Conservation (phyloP, 306 rosid species). For the Neltuma alba region DNA sequence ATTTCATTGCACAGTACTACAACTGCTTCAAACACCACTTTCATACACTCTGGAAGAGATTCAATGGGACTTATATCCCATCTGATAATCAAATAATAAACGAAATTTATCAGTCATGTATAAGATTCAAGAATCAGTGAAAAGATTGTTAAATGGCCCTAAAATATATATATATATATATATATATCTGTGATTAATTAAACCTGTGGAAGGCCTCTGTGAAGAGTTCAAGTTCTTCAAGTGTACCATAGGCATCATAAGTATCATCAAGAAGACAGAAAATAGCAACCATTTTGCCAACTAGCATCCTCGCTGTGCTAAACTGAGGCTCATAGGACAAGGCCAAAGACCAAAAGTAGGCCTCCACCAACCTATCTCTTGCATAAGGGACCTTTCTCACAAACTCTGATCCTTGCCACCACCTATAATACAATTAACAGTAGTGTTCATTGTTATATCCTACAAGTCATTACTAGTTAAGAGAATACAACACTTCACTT, state of each 20-base stretch:
- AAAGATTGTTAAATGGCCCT: background rate
- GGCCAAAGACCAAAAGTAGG: too few relatives aligned
- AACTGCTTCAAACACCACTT: slow-evolving; percentile 14
- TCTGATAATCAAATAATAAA: background rate
- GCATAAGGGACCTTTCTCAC: too few relatives aligned
- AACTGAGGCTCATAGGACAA: too few relatives aligned
- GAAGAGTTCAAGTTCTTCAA: background rate
- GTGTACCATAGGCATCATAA: background rate
- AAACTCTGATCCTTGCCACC: too few relatives aligned
- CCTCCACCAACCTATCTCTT: too few relatives aligned
- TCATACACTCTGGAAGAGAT: slow-evolving; percentile 41
- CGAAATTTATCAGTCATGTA: background rate
- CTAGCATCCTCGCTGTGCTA: background rate
- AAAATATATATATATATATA: too few relatives aligned
- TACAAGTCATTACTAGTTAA: too few relatives aligned
- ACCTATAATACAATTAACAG: too few relatives aligned
- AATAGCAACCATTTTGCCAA: background rate
- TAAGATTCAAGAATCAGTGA: background rate
- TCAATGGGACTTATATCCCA: slow-evolving; percentile 27
- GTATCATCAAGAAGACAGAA: background rate
- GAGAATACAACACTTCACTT: too few relatives aligned
- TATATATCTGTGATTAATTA: too few relatives aligned
- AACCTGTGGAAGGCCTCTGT: background rate
- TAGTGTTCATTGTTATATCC: too few relatives aligned
- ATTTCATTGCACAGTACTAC: background rate